phyloP scores from a whole-genome alignment of 2,329 filamentous ascomycete genomes.

The Fusarium chuoi region DNA sequence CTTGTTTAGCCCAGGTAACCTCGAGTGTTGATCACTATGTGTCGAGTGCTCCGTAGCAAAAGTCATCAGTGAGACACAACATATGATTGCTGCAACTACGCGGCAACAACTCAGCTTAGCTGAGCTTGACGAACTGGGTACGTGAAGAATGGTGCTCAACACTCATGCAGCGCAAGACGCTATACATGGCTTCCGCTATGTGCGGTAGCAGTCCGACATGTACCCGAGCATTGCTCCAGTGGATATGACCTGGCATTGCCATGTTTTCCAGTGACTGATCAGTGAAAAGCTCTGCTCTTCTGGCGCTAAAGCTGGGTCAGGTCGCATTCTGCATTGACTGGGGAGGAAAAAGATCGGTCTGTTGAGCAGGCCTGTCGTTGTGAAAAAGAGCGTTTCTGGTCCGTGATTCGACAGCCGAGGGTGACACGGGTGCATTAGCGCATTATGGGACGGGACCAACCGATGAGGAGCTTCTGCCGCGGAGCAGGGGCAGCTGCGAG shows the following conservation, averaged over 20 bases:
- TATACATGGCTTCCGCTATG: slow-evolving; percentile 17
- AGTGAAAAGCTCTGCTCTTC: slow-evolving; percentile 28
- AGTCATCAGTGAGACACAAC: slow-evolving; percentile 11
- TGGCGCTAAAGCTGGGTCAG: slow-evolving; percentile 11
- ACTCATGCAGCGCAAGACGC: slow-evolving; percentile 20
- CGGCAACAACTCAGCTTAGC: slow-evolving; percentile 6
- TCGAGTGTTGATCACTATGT: not conserved
- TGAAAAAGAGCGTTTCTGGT: slow-evolving; percentile 33
- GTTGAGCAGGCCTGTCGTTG: slow-evolving; percentile 39
- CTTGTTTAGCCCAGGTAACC: not conserved
- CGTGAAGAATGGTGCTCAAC: not conserved
- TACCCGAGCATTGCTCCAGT: slow-evolving; percentile 9
- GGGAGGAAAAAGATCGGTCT: slow-evolving; percentile 38
- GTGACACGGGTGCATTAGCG: slow-evolving; percentile 61
- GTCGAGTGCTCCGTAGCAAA: not conserved
- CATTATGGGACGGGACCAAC: slow-evolving; percentile 59
- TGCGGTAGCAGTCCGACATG: slow-evolving; percentile 10
- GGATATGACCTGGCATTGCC: slow-evolving; percentile 10
- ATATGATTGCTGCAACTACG: slow-evolving; percentile 20
- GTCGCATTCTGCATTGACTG: slow-evolving; percentile 16
- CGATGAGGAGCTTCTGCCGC: slow-evolving; percentile 52
- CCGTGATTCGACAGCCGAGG: slow-evolving; percentile 50
- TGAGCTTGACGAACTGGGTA: not conserved
- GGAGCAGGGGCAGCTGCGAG: slow-evolving; percentile 34
- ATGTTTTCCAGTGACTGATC: slow-evolving; percentile 22